Evolutionary conservation across 2,329 filamentous ascomycete species (phyloP).

Genomic region (Ophiostoma populinum): DNA sequence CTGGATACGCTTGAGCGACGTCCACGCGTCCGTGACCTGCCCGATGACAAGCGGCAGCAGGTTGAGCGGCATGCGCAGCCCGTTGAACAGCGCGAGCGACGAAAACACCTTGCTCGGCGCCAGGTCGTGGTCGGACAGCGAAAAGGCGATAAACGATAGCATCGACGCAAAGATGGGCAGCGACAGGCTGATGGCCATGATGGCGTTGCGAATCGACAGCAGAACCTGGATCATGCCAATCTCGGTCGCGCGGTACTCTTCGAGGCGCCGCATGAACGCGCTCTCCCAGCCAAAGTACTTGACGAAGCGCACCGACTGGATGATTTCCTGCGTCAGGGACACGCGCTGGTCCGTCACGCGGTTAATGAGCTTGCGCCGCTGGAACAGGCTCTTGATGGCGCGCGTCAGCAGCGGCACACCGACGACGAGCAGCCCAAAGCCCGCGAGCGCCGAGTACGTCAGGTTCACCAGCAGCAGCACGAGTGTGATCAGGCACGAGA

Average conservation of each 20-base stretch:
- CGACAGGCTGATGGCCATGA: constrained; percentile 69
- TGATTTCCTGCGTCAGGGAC: constrained; percentile 77
- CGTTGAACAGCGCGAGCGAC: constrained; percentile 85
- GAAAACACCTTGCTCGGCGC: constrained; percentile 73
- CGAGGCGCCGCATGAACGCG: constrained; percentile 63
- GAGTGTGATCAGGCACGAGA: constrained; percentile 63
- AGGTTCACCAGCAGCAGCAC: constrained; percentile 71
- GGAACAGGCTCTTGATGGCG: constrained; percentile 62
- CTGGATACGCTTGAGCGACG: constrained; percentile 69
- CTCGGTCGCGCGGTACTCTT: constrained; percentile 56
- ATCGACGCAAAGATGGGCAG: constrained; percentile 90
- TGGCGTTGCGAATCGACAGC: constrained; percentile 66
- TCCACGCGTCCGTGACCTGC: constrained; percentile 77
- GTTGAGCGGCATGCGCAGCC: constrained; percentile 76
- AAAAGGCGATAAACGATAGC: constrained; percentile 79
- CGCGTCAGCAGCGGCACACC: constrained; percentile 61
- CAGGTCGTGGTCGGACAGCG: constrained; percentile 47
- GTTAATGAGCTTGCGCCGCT: constrained; percentile 65
- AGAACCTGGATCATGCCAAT: constrained; percentile 72
- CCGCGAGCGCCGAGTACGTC: constrained; percentile 75
- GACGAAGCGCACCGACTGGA: constrained; percentile 83
- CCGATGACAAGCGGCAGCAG: constrained; percentile 75
- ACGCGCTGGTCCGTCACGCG: constrained; percentile 88
- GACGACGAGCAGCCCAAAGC: constrained; percentile 66
- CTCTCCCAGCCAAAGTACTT: constrained; percentile 95